These are phyloP conservation scores for Carex kokanica DNA, from an alignment of 176 grass and related monocot species.

Conservation along the genomic window DNA sequence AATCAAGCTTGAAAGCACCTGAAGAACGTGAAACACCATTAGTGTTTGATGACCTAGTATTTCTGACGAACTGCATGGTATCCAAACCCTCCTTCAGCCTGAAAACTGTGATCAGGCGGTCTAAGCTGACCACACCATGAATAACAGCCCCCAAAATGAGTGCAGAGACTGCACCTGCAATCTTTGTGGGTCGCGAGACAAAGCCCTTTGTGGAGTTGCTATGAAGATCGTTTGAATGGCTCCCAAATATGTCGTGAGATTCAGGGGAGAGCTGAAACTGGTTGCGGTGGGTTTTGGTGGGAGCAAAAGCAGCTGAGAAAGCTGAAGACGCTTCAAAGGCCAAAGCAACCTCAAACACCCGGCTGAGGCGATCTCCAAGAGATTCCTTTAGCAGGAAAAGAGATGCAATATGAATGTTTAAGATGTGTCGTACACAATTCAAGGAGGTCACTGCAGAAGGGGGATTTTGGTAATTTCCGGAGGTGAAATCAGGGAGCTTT, in stretches of 20 bases:
- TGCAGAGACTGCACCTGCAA: constrained; percentile 81
- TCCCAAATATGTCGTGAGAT: constrained; percentile 68
- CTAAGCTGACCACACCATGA: constrained; percentile 74
- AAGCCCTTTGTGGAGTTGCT: constrained; percentile 62
- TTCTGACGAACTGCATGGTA: constrained; percentile 65
- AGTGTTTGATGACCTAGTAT: constrained; percentile 51
- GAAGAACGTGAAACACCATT: constrained; percentile 68
- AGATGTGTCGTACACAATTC: constrained; percentile 58
- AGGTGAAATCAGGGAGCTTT: constrained; percentile 79
- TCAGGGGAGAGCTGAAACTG: constrained; percentile 91
- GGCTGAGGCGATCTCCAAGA: constrained; percentile 74
- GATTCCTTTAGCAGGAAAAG: constrained; percentile 92
- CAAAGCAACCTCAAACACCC: constrained; percentile 77
- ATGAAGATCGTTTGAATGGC: constrained; percentile 61
- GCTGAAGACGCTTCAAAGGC: constrained; percentile 74
- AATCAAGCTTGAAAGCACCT: constrained; percentile 56
- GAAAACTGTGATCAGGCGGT: constrained; percentile 73
- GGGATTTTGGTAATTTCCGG: constrained; percentile 59
- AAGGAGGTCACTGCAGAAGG: constrained; percentile 47
- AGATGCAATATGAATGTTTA: constrained; percentile 73
- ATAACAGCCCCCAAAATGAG: constrained; percentile 77
- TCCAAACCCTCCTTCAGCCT: constrained; percentile 94
- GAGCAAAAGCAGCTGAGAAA: constrained; percentile 59
- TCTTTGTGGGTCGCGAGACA: constrained; percentile 66
- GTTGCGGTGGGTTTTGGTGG: constrained; percentile 75